Conservation (phyloP, 345 rosid species). For the Erysimum cheiranthoides region DNA sequence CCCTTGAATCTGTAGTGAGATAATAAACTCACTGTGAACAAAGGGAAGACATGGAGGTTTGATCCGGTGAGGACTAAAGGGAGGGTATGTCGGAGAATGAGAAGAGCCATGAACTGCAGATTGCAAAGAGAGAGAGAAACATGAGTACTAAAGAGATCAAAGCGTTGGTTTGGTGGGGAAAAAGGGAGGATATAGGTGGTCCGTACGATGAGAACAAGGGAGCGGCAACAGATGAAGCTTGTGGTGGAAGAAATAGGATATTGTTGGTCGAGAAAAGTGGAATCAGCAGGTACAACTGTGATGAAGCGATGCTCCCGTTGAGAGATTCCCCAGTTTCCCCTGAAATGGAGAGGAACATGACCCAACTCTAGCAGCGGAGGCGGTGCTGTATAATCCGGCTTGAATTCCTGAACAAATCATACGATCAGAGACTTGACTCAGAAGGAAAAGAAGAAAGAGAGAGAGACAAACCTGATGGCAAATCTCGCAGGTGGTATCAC, state of each 20-base stretch:
- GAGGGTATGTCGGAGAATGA: constrained; percentile 75
- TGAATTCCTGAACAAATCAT: constrained; percentile 61
- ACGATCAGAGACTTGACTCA: background rate
- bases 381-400: constrained; percentile 88
- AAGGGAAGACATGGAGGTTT: constrained; percentile 56
- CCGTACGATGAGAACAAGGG: constrained; percentile 67
- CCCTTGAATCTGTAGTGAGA: background rate
- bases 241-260: constrained; percentile 59
- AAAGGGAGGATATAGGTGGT: constrained; percentile 14
- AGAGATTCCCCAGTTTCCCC: constrained; percentile 89
- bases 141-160: constrained; percentile 26
- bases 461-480: constrained; percentile 69
- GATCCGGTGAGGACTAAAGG: constrained; percentile 61
- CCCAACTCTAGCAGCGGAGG: constrained; percentile 76
- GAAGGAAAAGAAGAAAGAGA: background rate
- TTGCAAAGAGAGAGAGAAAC: constrained; percentile 6
- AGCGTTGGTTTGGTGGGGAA: background rate
- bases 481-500: constrained; percentile 81
- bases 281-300: constrained; percentile 76
- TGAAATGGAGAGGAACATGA: constrained; percentile 75
- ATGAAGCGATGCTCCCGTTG: constrained; percentile 64
- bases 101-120: constrained; percentile 81
- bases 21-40: constrained; percentile 55
- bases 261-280: constrained; percentile 53
- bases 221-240: constrained; percentile 64